phyloP scores from a whole-genome alignment of 2,329 filamentous ascomycete species.

The Fusarium abutilonis region DNA sequence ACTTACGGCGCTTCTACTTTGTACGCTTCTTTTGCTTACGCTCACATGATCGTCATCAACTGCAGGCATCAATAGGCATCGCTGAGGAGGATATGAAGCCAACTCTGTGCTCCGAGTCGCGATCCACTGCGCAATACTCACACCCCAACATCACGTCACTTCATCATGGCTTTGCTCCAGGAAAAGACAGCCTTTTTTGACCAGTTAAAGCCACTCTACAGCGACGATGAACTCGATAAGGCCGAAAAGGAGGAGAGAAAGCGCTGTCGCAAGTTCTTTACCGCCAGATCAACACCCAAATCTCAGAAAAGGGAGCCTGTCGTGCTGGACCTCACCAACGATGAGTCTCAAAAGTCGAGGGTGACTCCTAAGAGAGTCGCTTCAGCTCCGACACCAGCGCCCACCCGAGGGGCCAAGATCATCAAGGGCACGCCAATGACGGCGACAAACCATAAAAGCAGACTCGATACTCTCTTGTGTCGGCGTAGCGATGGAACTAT shows the following conservation, averaged over 20 bases:
- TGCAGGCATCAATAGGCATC: conserved; percentile 3
- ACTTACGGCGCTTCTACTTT: background rate
- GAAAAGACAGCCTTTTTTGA: conserved; percentile 60
- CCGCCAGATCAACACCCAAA: conserved; percentile 13
- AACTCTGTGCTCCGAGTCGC: background rate
- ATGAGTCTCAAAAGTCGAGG: conserved; percentile 25
- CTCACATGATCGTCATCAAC: conserved; percentile 6
- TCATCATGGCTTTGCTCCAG: conserved; percentile 45
- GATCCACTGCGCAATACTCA: conserved; percentile 4
- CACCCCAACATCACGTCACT: background rate
- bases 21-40: background rate
- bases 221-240: conserved; percentile 46
- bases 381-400: conserved; percentile 30
- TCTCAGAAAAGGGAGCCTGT: conserved; percentile 11
- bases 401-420: conserved; percentile 18
- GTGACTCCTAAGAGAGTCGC: conserved; percentile 34
- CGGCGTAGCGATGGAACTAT: conserved; percentile 33
- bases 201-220: conserved; percentile 52
- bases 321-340: conserved; percentile 29
- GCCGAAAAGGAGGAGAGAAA: conserved; percentile 50
- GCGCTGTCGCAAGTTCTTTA: conserved; percentile 46
- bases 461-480: conserved; percentile 31
- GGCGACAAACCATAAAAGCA: conserved; percentile 33
- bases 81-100: conserved; percentile 10
- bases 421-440: conserved; percentile 49